Conservation (phyloP, 768 basidiomycete species). For the Boletus insuetus region DNA sequence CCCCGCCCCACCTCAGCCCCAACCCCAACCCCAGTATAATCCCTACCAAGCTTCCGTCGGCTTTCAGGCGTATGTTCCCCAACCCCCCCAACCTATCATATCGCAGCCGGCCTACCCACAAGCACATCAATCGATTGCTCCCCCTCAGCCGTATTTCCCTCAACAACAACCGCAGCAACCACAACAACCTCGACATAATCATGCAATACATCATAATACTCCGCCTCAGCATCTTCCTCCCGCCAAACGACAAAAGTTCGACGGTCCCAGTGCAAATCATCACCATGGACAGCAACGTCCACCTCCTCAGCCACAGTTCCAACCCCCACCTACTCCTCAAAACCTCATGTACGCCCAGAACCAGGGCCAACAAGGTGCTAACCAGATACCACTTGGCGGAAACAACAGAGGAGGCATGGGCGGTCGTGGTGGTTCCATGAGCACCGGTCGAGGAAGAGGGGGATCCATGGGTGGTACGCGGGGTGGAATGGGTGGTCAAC, state of each 20-base stretch:
- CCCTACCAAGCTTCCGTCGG: conserved; percentile 71
- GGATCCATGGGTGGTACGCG: conserved; percentile 45
- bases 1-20: too few relatives aligned
- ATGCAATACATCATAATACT: conserved; percentile 55
- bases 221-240: conserved; percentile 85
- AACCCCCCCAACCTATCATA: conserved; percentile 51
- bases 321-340: conserved; percentile 30
- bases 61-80: conserved; percentile 67
- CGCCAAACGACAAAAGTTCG: conserved; percentile 88
- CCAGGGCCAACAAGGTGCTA: conserved; percentile 43
- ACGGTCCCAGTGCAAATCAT: conserved; percentile 60
- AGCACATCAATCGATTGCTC: conserved; percentile 34
- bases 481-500: conserved; percentile 43
- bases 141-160: conserved; percentile 41
- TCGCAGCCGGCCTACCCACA: conserved; percentile 50
- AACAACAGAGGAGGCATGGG: conserved; percentile 46
- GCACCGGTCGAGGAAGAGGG: conserved; percentile 42
- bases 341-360: conserved; percentile 30
- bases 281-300: conserved; percentile 38
- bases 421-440: conserved; percentile 39
- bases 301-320: conserved; percentile 63
- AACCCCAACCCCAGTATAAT: conserved; percentile 64
- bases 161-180: conserved; percentile 39
- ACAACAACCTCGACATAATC: conserved; percentile 47
- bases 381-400: conserved; percentile 40